phyloP scores from a whole-genome alignment of 495 filamentous ascomycete species.

The Penicillium mononematosum region DNA sequence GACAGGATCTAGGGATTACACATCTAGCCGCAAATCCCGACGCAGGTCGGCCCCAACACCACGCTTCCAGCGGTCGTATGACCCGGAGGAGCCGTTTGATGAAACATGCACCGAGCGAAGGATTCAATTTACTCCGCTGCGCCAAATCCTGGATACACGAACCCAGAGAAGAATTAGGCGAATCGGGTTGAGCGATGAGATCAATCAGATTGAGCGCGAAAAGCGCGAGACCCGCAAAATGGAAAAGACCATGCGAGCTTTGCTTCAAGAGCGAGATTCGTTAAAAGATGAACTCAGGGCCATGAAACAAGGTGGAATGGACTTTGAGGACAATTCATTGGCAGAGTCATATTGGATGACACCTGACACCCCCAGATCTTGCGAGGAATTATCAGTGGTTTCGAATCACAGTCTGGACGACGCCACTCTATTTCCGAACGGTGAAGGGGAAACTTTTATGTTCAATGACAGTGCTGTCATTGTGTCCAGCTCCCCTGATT shows the following conservation, averaged over 20 bases:
- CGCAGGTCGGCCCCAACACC: conserved; percentile 33
- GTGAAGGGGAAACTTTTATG: conserved; percentile 32
- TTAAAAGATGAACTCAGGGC: conserved; percentile 53
- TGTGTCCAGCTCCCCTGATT: conserved; percentile 37
- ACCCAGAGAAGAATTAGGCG: conserved; percentile 68
- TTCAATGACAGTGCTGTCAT: conserved; percentile 38
- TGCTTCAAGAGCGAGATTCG: conserved; percentile 38
- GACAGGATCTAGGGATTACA: conserved; percentile 26
- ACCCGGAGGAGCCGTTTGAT: conserved; percentile 32
- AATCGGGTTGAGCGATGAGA: conserved; percentile 71
- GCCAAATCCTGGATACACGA: conserved; percentile 68
- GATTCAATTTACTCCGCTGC: conserved; percentile 64
- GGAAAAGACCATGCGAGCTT: conserved; percentile 48
- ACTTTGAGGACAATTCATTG: conserved; percentile 24
- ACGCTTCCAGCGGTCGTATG: conserved; percentile 23
- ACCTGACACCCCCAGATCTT: conserved; percentile 20
- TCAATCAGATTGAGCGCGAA: conserved; percentile 62
- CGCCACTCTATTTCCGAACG: background rate
- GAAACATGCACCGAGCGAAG: conserved; percentile 32
- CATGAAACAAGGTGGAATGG: conserved; percentile 37
- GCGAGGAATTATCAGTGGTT: conserved; percentile 22
- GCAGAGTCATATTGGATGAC: conserved; percentile 27
- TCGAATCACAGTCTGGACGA: conserved; percentile 10
- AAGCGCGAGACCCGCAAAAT: conserved; percentile 49
- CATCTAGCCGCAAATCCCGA: conserved; percentile 46